Percentiles rank a stretch among this genome's conserved stretches.
phyloP scores from a whole-genome alignment of 805 yeast genomes.

The Maudiozyma saulgeensis region DNA sequence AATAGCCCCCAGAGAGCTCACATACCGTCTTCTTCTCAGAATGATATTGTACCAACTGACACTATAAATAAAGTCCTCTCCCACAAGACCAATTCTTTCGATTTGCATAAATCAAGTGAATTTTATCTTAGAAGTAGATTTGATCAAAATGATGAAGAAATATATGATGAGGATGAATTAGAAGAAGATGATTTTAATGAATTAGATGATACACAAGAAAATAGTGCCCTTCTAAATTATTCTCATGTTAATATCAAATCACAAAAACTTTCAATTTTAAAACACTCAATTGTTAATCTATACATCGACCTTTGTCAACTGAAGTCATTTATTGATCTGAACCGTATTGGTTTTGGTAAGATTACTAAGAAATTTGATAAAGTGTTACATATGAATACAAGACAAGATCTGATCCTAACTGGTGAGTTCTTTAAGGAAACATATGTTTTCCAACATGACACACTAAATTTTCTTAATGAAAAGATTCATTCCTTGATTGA shows the following conservation, averaged over 20 bases:
- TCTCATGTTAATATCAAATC: constrained; percentile 40
- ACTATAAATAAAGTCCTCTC: neutral
- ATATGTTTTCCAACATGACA: constrained; percentile 44
- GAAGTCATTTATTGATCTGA: constrained; percentile 74
- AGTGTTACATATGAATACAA: constrained; percentile 48
- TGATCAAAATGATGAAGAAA: constrained; percentile 3
- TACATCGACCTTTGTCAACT: constrained; percentile 75
- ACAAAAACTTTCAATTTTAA: constrained; percentile 53
- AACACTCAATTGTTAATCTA: constrained; percentile 50
- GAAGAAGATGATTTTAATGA: constrained; percentile 29
- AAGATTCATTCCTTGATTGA: constrained; percentile 46
- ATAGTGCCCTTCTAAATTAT: constrained; percentile 43
- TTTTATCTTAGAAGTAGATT: constrained; percentile 1
- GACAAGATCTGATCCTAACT: constrained; percentile 37
- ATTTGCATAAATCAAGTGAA: neutral
- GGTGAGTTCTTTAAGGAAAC: constrained; percentile 39
- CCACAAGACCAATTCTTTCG: neutral
- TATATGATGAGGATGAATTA: constrained; percentile 26
- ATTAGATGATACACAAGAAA: constrained; percentile 31
- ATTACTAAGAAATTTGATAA: constrained; percentile 88
- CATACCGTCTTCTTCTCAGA: neutral
- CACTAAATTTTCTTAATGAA: constrained; percentile 41
- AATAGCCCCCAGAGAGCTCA: neutral
- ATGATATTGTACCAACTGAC: neutral
- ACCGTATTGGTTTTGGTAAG: constrained; percentile 78